A percentile compares a stretch with the other conserved stretches of the same genome.
Conservation (phyloP, 306 rosid genomes). For the Chamaecrista fasciculata region DNA sequence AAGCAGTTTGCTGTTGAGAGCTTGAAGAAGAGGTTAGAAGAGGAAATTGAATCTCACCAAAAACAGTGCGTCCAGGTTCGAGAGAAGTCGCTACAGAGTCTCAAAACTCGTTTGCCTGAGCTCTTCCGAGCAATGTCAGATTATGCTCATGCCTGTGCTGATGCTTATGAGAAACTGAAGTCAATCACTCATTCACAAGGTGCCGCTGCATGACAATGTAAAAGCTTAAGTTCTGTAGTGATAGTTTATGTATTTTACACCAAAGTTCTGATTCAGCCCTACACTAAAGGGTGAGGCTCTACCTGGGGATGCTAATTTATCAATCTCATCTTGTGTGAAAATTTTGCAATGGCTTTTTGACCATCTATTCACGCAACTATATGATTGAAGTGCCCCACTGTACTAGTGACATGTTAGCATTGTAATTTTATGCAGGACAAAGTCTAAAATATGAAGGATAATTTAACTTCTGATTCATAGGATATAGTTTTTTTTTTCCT, state of each 20-base stretch:
- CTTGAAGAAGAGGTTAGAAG: slow-evolving; percentile 18
- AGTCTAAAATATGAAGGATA: neutral
- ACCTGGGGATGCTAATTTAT: neutral
- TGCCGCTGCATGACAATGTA: neutral
- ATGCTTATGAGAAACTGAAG: slow-evolving; percentile 4
- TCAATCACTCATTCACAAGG: neutral
- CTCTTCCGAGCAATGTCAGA: slow-evolving; percentile 14
- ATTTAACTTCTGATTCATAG: neutral
- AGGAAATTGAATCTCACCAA: slow-evolving; percentile 9
- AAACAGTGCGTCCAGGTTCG: slow-evolving; percentile 7
- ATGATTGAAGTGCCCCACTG: neutral
- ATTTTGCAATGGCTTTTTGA: slow-evolving; percentile 16
- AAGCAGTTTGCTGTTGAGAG: slow-evolving; percentile 10
- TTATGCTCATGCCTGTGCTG: neutral
- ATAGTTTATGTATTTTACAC: neutral
- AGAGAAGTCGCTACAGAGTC: slow-evolving; percentile 7
- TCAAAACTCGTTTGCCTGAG: slow-evolving; percentile 5
- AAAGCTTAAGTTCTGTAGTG: neutral
- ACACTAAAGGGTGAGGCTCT: neutral
- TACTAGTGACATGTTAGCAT: neutral
- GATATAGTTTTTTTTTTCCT: neutral
- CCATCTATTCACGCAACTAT: slow-evolving; percentile 9
- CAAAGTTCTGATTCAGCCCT: neutral
- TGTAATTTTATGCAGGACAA: neutral
- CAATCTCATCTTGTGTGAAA: neutral